Conservation (phyloP, 1,284 basidiomycete species). For the Singerocomus inundabilis region DNA sequence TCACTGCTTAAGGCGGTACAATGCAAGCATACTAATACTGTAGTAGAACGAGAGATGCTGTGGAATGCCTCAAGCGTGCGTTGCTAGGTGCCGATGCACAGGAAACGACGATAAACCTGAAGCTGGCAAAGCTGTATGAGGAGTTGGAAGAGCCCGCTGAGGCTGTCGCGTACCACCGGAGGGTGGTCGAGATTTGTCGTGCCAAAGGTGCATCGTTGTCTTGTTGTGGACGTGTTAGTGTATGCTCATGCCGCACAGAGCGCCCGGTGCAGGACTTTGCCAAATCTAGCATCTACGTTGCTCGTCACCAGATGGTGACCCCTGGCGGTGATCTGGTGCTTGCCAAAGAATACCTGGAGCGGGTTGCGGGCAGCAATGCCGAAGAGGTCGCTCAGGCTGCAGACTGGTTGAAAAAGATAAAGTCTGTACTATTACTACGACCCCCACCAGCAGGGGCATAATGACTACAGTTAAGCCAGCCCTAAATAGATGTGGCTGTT, state of each 20-base stretch:
- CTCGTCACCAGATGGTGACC: constrained; percentile 68
- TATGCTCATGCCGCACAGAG: constrained; percentile 40
- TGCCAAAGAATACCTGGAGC: constrained; percentile 67
- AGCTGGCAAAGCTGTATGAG: constrained; percentile 75
- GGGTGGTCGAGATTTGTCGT: constrained; percentile 75
- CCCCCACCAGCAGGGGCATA: constrained; percentile 2
- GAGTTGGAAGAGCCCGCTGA: constrained; percentile 63
- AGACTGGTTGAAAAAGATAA: constrained; percentile 61
- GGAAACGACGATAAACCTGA: constrained; percentile 75
- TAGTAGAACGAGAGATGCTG: constrained; percentile 71
- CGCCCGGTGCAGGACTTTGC: constrained; percentile 73
- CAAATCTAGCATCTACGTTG: constrained; percentile 78
- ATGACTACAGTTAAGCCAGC: constrained; percentile 26
- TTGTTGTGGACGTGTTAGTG: constrained; percentile 2
- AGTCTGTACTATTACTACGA: constrained; percentile 34
- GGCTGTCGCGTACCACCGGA: constrained; percentile 69
- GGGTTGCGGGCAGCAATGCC: constrained; percentile 70
- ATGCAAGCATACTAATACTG: constrained; percentile 1
- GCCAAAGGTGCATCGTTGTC: constrained; percentile 40
- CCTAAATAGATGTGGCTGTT: constrained; percentile 36
- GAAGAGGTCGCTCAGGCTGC: constrained; percentile 68
- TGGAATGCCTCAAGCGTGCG: constrained; percentile 86
- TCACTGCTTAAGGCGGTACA: neutral
- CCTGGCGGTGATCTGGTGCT: constrained; percentile 59
- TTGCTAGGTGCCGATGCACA: constrained; percentile 80